phyloP scores from a whole-genome alignment of 139 green algal genomes.

The Picochlorum sp. region DNA sequence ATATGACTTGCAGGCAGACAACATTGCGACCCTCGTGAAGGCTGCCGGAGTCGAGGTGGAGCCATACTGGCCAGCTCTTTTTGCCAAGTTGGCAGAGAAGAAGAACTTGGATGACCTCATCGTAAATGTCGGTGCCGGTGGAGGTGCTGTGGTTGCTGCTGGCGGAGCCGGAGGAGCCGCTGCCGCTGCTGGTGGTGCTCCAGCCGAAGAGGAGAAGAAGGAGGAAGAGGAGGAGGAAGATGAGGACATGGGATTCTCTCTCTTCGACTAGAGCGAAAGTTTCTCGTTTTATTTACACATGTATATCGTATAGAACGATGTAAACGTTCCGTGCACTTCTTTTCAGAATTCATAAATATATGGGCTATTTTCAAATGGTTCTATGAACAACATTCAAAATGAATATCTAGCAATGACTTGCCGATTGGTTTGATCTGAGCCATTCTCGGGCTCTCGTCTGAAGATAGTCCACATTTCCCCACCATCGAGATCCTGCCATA shows the following conservation, averaged over 20 bases:
- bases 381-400: too few species aligned
- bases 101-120: conserved; percentile 92
- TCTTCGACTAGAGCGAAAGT: conserved; percentile 55
- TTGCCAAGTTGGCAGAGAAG: conserved; percentile 92
- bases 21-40: conserved; percentile 84
- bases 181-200: conserved; percentile 42
- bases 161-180: conserved; percentile 37
- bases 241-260: conserved; percentile 81
- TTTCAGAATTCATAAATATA: too few species aligned
- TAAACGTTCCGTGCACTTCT: not conserved
- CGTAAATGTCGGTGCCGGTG: conserved; percentile 82
- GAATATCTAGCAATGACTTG: too few species aligned
- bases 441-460: not conserved
- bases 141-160: conserved; percentile 45
- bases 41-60: conserved; percentile 83
- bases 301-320: not conserved
- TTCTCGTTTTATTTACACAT: not conserved
- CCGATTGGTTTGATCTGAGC: too few species aligned
- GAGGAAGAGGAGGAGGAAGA: conserved; percentile 75
- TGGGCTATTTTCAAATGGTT: too few species aligned
- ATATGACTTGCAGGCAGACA: conserved; percentile 58
- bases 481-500: conserved; percentile 2
- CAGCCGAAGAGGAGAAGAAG: conserved; percentile 70
- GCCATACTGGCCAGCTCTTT: conserved; percentile 93
- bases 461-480: conserved; percentile 1